These are phyloP conservation scores for Psophocarpus tetragonolobus DNA, from an alignment of 306 rosid genomes.

Conservation along the genomic window DNA sequence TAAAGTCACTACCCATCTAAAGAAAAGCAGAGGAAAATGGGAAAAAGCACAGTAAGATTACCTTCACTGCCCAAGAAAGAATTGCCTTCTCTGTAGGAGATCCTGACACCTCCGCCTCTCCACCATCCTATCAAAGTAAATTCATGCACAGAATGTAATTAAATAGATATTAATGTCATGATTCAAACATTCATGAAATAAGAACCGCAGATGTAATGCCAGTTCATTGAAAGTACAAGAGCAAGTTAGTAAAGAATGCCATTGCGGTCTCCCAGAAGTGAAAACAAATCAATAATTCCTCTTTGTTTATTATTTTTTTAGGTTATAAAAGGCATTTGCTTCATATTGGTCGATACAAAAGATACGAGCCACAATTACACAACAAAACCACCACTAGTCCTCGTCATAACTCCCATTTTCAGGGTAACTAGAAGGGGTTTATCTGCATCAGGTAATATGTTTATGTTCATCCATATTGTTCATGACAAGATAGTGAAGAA, in stretches of 20 bases:
- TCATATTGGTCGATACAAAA: background rate
- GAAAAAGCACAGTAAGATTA: constrained; percentile 21
- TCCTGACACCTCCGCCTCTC: constrained; percentile 69
- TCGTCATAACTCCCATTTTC: background rate
- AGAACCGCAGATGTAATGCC: constrained; percentile 12
- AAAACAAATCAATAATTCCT: background rate
- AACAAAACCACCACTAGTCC: background rate
- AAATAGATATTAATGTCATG: constrained; percentile 22
- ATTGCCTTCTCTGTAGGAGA: constrained; percentile 99
- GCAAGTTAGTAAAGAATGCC: constrained; percentile 10
- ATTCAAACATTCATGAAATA: constrained; percentile 1
- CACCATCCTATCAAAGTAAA: constrained; percentile 61
- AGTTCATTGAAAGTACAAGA: constrained; percentile 6
- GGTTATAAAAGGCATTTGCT: background rate
- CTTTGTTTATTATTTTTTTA: background rate
- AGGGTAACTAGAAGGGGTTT: no score
- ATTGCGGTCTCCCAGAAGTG: background rate
- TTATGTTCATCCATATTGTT: no score
- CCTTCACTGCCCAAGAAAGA: constrained; percentile 89
- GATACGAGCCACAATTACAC: background rate
- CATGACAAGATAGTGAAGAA: no score
- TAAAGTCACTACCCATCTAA: constrained; percentile 4
- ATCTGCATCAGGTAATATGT: no score
- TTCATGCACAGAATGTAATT: constrained; percentile 32
- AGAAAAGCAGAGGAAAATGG: background rate